Percentiles rank a stretch among this genome's conserved stretches.
Conservation (phyloP, 305 asterid species). For the Fraxinus ornus region DNA sequence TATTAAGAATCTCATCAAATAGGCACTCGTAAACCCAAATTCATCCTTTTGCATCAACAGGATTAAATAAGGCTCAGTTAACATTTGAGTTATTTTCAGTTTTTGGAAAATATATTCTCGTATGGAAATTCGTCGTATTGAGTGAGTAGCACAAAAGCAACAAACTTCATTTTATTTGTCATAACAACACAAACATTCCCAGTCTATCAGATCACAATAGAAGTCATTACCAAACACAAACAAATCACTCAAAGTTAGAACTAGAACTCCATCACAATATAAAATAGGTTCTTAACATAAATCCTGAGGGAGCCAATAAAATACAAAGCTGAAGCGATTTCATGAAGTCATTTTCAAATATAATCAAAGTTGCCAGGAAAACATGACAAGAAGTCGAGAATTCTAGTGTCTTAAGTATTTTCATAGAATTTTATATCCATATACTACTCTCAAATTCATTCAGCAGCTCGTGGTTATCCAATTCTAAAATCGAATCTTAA, state of each 20-base stretch:
- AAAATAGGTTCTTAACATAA: not conserved
- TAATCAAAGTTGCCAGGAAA: not conserved
- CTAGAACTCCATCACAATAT: not conserved
- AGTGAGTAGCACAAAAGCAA: not conserved
- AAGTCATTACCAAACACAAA: not conserved
- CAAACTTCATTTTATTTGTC: not conserved
- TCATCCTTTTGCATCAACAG: not conserved
- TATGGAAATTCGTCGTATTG: not conserved
- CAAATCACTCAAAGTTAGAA: not conserved
- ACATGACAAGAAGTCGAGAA: not conserved
- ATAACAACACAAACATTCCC: not conserved
- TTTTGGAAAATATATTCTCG: not conserved
- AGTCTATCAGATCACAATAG: not conserved
- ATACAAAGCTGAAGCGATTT: not conserved
- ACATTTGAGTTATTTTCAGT: not conserved
- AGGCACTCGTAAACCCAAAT: not conserved
- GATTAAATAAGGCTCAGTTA: not conserved
- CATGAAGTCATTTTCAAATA: not conserved
- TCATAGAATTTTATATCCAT: not conserved
- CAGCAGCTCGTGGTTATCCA: not conserved
- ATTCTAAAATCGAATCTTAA: not conserved
- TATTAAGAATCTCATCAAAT: not conserved
- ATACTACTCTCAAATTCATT: not conserved
- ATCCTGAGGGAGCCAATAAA: not conserved
- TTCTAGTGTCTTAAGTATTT: not conserved